Base-by-base conservation (phyloP, 805 yeast genomes). In the Saccharomycopsis lassenensis region DNA sequence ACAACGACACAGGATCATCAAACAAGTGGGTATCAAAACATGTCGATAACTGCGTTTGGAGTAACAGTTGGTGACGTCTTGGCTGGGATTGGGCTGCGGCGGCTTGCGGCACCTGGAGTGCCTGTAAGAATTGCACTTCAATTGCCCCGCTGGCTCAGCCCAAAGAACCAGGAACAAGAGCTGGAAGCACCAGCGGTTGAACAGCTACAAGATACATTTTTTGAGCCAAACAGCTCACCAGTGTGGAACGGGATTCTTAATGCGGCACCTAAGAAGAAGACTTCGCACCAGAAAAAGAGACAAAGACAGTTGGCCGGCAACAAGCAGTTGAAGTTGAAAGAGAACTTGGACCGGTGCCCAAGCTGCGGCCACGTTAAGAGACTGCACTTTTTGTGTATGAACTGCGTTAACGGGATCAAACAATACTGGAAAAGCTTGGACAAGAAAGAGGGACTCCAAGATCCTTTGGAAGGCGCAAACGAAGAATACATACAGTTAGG, bases 201-300 rank as follows among this genome's bases (percentile, higher is more conserved):
- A n/a, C n/a, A n/a, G n/a, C n/a, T n/a, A n/a, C n/a, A n/a, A n/a
- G n/a, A n/a, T n/a, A n/a, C n/a, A n/a, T n/a, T n/a, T n/a, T n/a
- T n/a, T n/a, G n/a, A n/a, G n/a, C n/a, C n/a, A n/a, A n/a, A n/a
- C n/a, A n/a, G n/a, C n/a, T n/a, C n/a, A 31, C 10, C 22, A 23
- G n/a, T n/a, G n/a, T 42, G 46, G 46, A 27, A 35, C 20, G 94
- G 93, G n/a, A 70, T 82, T 21, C 62, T 84, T 36, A 64, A 65
- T 47, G 98, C 98, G 4, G 96, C 77, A 5, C 97, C 98, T 37
- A 91, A 91, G 66, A 86, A 87, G 72, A 87, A 86, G 58, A 75
- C 75, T 2, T 85, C 97, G 5, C 84, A 85, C 55, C 74, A 74
- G 61, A 82, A 84, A 57, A 81, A 83, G 52, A 77, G 96, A 58